Conservation (phyloP, 495 filamentous ascomycete genomes). For the Usnea hakonensis region DNA sequence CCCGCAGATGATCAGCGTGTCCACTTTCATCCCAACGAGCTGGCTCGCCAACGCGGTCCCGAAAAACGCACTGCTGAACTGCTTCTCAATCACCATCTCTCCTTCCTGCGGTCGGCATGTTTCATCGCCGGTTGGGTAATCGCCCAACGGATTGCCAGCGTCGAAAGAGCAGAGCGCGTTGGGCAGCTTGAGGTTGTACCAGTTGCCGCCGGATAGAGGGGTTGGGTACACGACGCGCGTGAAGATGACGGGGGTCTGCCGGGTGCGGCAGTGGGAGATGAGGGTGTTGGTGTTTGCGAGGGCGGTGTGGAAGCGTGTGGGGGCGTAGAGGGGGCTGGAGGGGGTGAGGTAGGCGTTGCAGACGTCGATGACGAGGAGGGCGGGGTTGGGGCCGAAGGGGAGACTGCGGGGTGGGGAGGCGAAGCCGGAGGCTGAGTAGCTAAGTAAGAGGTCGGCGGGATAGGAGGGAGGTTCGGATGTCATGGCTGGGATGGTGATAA, state of each 20-base stretch:
- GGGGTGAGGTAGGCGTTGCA: conserved; percentile 14
- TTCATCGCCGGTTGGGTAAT: background rate
- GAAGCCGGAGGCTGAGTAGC: conserved; percentile 6
- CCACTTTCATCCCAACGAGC: background rate
- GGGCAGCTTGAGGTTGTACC: conserved; percentile 5
- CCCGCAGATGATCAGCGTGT: conserved; percentile 7
- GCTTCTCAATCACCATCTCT: conserved; percentile 8
- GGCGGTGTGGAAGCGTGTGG: background rate
- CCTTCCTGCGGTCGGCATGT: conserved; percentile 2
- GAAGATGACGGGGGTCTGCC: background rate
- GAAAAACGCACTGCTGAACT: conserved; percentile 11
- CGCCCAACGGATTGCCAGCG: conserved; percentile 1
- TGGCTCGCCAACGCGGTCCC: background rate
- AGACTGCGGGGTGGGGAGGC: background rate
- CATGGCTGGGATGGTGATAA: background rate
- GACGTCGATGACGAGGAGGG: conserved; percentile 5
- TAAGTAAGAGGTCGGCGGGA: background rate
- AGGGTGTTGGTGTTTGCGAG: background rate
- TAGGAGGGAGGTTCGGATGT: background rate
- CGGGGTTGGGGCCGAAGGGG: conserved; percentile 1
- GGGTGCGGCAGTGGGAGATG: background rate
- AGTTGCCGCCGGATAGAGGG: conserved; percentile 7
- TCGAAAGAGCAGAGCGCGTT: conserved; percentile 6
- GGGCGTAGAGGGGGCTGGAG: conserved; percentile 1
- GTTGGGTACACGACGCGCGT: conserved; percentile 5